Base-by-base conservation (phyloP, 78 protist species). In the Tieghemostelium lacteum region DNA sequence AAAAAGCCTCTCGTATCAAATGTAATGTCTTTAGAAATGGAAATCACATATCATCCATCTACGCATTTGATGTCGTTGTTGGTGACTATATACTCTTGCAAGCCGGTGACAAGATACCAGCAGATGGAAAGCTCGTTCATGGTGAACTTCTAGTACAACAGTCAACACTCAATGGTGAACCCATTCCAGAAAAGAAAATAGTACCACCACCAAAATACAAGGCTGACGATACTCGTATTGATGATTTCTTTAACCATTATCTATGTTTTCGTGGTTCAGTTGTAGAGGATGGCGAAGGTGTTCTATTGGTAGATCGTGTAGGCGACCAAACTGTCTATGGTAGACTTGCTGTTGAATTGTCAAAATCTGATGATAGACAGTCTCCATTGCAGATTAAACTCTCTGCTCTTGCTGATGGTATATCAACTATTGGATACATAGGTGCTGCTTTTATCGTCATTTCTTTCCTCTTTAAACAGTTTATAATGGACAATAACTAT, bases 81-180 rank as follows among this genome's bases (percentile, higher is more conserved):
- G 97, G 97, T 45, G 97, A 95, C 70, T 66, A 87, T 7, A 66
- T 91, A 12, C 63, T 93, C n/a, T 57, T 93, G 28, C 93, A 76
- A 61, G 86, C 86, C 1, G 97, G 97, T 33, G 92, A 93, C 39
- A 67, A 64, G 63, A 67, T 93, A 14, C 96, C 96, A 34, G 96
- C 93, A 2, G 97, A 95, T 88, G 97, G 97, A 6, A 28, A 87
- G n/a, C 45, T 92, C 26, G 88, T 92, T 50, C 75, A 66, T 29
- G 95, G 95, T 33, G 87, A 85, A 40, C 63, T 94, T 19, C 73
- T 52, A 19, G 93, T 93, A 2, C 63, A 88, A 19, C 95, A 95
- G 63, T 58, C 75, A 0, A 40, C 94, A 16, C 54, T 95, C 36
- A 92, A 87, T 34, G 97, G 97, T 34, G 97, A 95, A 60, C 19